A percentile compares a stretch with the other conserved stretches of the same genome.
phyloP scores from a whole-genome alignment of 2,329 filamentous ascomycete genomes.

The Daldinia eschscholtzii region DNA sequence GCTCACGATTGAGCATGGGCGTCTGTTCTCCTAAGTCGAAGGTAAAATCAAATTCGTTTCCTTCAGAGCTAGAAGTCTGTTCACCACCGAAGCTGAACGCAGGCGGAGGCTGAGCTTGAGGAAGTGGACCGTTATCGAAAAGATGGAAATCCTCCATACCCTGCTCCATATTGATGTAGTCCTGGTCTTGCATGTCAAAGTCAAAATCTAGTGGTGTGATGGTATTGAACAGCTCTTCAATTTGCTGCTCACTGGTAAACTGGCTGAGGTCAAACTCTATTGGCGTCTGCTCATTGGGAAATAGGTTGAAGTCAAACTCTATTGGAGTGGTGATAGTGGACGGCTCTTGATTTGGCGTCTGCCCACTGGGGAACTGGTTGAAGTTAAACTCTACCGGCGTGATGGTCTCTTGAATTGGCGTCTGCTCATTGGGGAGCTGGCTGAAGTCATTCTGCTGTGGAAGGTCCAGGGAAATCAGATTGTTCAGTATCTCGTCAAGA shows the following conservation, averaged over 20 bases:
- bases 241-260: neutral
- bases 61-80: neutral
- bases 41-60: too few species aligned
- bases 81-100: neutral
- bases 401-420: neutral
- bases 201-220: neutral
- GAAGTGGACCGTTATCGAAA: neutral
- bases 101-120: neutral
- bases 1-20: neutral
- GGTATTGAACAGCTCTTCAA: neutral
- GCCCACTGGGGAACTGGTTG: too few species aligned
- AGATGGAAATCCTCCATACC: neutral
- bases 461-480: neutral
- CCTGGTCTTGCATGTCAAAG: neutral
- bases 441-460: neutral
- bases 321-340: too few species aligned
- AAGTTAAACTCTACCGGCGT: too few species aligned
- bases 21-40: neutral
- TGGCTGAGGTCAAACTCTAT: neutral
- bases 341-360: too few species aligned
- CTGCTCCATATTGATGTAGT: neutral
- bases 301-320: too few species aligned
- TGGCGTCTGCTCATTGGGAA: too few species aligned
- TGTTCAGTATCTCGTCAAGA: neutral
- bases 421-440: neutral